Percentiles rank a stretch among this genome's conserved stretches.
Evolutionary conservation across 768 basidiomycete species (phyloP).

Genomic region (Suillus discolor): DNA sequence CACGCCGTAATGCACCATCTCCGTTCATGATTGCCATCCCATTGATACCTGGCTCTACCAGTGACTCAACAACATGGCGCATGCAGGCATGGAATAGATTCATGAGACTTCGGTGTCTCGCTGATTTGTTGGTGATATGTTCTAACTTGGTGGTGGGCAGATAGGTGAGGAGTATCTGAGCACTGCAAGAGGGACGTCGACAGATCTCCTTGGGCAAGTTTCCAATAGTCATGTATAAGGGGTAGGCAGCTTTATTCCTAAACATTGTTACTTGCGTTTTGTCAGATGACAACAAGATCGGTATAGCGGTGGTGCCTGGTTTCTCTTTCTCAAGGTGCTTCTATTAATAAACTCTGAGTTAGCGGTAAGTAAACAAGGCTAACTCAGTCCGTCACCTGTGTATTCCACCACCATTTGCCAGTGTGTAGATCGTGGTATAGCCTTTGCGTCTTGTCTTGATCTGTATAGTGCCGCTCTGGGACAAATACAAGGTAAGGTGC

Average conservation of each 20-base stretch:
- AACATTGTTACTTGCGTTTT: conserved; percentile 22
- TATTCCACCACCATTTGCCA: conserved; percentile 54
- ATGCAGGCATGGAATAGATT: conserved; percentile 44
- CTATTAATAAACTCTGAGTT: conserved; percentile 7
- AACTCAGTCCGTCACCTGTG: conserved; percentile 36
- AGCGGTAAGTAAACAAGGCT: no score
- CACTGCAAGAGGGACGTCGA: conserved; percentile 30
- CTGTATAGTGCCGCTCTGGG: conserved; percentile 42
- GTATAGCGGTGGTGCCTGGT: conserved; percentile 3
- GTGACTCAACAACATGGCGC: conserved; percentile 28
- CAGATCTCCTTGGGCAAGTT: conserved; percentile 42
- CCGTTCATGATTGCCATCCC: conserved; percentile 36
- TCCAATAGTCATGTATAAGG: conserved; percentile 29
- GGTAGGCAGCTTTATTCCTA: conserved; percentile 20
- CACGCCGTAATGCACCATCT: conserved; percentile 41
- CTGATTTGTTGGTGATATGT: conserved; percentile 15
- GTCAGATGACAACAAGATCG: conserved; percentile 25
- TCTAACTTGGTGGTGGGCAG: conserved; percentile 6
- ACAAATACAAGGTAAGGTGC: conserved; percentile 30
- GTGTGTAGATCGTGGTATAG: conserved; percentile 27
- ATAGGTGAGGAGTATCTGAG: conserved; percentile 4
- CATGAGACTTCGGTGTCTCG: conserved; percentile 24
- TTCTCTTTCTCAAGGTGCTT: conserved; percentile 18
- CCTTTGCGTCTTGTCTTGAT: conserved; percentile 29
- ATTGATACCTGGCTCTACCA: conserved; percentile 27